Base-by-base conservation (phyloP, 176 grass and related monocot species). In the Hyparrhenia diplandra region DNA sequence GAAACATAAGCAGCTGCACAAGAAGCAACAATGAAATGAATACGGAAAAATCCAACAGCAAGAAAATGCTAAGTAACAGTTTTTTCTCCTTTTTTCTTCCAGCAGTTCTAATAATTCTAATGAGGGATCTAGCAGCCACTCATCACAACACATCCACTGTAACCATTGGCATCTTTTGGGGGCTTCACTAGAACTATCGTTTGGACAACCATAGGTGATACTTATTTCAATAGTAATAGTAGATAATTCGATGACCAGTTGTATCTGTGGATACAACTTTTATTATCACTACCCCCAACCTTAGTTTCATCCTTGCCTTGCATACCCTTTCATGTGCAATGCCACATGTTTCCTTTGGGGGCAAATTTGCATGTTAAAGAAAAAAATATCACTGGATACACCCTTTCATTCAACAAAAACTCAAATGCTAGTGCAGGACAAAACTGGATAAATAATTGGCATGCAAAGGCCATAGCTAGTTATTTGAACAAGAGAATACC, bases 1-100 rank as follows among this genome's bases (percentile, higher is more conserved):
- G 81, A 91, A 99, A 92, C 77, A 90, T 93, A 76, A 99, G 93
- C 58, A 91, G 80, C 97, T 99, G 88, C 64, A 78, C 12, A 69
- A 69, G 75, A 66, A 67, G 16, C 59, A 91, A 25, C 49, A 55
- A 73, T 71, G 2, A 82, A 32, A 45, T 69, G 4, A 71, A 45
- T 20, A 68, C 1, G 0, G 18, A 60, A 43, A n/a, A 13, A 35
- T 29, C n/a, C 17, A 67, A 74, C 17, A 25, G 9, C 12, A 18
- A 69, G 30, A 76, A 58, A 83, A 76, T 1, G 70, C 31, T 36
- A 29, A 1, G 3, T 64, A 37, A 41, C 16, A 2, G 13, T n/a
- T 67, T 11, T 29, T 67, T 59, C 1, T 75, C 14, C 14, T n/a
- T 6, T 51, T 31, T 39, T 25, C 36, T 73, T 67, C 61, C 32